Conservation (phyloP, 495 filamentous ascomycete species). For the Podospora fimiseda region DNA sequence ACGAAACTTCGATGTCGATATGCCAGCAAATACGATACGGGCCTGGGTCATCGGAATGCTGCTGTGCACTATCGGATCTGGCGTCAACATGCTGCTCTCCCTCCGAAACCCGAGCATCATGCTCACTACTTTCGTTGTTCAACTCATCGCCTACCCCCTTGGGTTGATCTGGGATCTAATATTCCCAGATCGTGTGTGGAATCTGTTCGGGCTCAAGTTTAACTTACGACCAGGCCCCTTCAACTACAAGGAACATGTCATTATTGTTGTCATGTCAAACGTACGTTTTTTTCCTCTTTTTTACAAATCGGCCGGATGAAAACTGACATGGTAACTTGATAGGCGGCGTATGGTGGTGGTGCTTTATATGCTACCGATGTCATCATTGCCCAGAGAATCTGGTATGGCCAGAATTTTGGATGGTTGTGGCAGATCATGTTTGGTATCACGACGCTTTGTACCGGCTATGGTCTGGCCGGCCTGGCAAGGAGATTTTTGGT, state of each 20-base stretch:
- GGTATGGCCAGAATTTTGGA: conserved; percentile 36
- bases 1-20: conserved; percentile 59
- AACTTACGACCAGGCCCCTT: conserved; percentile 65
- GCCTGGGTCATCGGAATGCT: conserved; percentile 67
- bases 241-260: conserved; percentile 73
- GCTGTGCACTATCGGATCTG: conserved; percentile 55
- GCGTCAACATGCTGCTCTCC: conserved; percentile 67
- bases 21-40: conserved; percentile 61
- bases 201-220: conserved; percentile 52
- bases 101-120: conserved; percentile 58
- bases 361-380: conserved; percentile 45
- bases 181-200: conserved; percentile 52
- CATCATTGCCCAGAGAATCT: conserved; percentile 35
- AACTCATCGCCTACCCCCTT: conserved; percentile 63
- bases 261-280: conserved; percentile 70
- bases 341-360: conserved; percentile 43
- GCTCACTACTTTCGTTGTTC: conserved; percentile 62
- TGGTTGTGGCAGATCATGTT: conserved; percentile 64
- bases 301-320: not conserved
- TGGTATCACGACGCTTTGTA: conserved; percentile 62
- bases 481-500: conserved; percentile 60
- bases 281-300: conserved; percentile 25
- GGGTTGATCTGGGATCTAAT: conserved; percentile 52
- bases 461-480: conserved; percentile 67
- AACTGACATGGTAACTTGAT: conserved; percentile 8